Evolutionary conservation across 345 rosid species (phyloP), one percentile per base, ranked within the genome.

Genomic region (Diplotaxis tenuifolia): DNA sequence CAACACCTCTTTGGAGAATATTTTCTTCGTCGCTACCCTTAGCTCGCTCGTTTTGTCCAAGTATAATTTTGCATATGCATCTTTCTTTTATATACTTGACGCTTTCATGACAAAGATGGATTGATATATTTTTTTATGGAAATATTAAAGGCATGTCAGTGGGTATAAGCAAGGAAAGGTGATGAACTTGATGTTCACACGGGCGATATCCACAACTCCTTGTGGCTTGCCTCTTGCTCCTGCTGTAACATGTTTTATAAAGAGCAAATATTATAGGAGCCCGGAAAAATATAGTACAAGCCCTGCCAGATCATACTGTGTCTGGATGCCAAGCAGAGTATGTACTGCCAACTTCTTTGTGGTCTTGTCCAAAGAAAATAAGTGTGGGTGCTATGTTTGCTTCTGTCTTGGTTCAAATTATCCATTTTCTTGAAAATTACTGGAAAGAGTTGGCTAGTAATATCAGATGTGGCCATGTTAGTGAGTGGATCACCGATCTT

Each of bases 141-240:
- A 38, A 52, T 20, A 52, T 9, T 20, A 20, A 53, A 53, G 57
- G 57, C 6, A 53, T 53, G 5, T 53, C 27, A 7, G 20, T 10
- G 27, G 27, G 20, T 10, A 0, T 21, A 53, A 20, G 25, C 57
- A 53, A 53, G 57, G 57, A 20, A 53, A 53, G 57, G 27, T 20
- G 7, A 53, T 53, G n/a, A 53, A 8, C 1, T 20, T 10, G 4
- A 20, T 0, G 7, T 53, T 53, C 28, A 21, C 3, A 4, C 27
- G 9, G 5, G 7, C 27, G 3, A 53, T 21, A 10, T 53, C 58
- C 27, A 53, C 3, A 53, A 53, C 58, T 53, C 58, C 58, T 20
- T 53, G 58, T 53, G 58, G 58, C 10, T 53, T 53, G 28, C 58
- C 58, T 53, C 57, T 53, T 21, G 28, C 58, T 53, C 58, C 58